Conservation (phyloP, 2,329 filamentous ascomycete genomes). For the Aspergillus fumigatus region DNA sequence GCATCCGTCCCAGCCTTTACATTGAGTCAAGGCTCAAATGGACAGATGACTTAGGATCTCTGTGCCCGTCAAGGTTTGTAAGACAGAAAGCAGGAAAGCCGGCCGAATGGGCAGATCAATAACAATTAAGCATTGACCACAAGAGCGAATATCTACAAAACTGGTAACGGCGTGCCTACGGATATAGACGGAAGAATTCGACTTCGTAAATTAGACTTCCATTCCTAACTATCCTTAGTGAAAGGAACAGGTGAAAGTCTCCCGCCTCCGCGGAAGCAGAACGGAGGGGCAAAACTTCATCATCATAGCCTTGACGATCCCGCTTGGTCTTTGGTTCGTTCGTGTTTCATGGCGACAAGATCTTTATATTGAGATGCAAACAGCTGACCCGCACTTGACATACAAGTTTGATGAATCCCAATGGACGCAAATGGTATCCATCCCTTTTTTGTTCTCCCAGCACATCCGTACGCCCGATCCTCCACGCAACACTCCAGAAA, state of each 20-base stretch:
- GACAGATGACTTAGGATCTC: neutral
- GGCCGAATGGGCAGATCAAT: neutral
- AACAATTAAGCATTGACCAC: neutral
- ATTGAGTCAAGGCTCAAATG: neutral
- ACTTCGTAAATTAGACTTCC: conserved; percentile 21
- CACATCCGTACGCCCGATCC: conserved; percentile 28
- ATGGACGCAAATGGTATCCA: conserved; percentile 27
- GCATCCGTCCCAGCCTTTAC: too few relatives aligned
- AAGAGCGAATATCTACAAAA: neutral
- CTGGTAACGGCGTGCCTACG: neutral
- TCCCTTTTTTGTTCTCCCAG: conserved; percentile 33
- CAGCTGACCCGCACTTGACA: conserved; percentile 37
- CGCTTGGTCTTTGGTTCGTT: conserved; percentile 14
- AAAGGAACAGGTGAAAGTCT: conserved; percentile 13
- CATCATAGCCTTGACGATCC: conserved; percentile 10
- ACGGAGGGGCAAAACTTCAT: conserved; percentile 9
- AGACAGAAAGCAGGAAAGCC: neutral
- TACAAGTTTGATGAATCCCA: conserved; percentile 35
- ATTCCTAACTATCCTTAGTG: conserved; percentile 9
- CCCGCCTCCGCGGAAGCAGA: conserved; percentile 3
- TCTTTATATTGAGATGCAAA: conserved; percentile 39
- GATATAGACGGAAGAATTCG: conserved; percentile 1
- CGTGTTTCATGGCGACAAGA: conserved; percentile 31
- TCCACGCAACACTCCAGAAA: conserved; percentile 35
- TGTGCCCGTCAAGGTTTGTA: too few relatives aligned